Conservation (phyloP, 2,329 filamentous ascomycete genomes). For the Knufia petricola region DNA sequence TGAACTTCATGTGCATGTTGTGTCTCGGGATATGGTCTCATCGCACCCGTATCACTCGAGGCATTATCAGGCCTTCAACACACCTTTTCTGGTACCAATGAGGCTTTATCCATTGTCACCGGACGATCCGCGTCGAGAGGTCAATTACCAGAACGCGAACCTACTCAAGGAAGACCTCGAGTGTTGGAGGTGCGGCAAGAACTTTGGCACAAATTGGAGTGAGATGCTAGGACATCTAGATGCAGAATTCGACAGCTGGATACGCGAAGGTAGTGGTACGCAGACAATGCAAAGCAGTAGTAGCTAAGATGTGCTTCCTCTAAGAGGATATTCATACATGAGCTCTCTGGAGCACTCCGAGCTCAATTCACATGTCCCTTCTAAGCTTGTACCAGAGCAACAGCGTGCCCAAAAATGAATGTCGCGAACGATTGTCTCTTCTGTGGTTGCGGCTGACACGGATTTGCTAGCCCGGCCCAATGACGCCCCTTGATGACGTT, state of each 20-base stretch:
- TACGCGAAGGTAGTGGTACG: not conserved
- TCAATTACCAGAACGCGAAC: conserved; percentile 38
- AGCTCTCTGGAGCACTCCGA: no score
- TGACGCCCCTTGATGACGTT: conserved; percentile 4
- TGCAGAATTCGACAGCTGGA: conserved; percentile 68
- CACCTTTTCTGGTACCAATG: conserved; percentile 69
- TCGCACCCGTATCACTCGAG: conserved; percentile 64
- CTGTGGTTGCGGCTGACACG: no score
- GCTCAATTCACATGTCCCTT: no score
- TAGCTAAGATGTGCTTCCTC: no score
- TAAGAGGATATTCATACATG: not conserved
- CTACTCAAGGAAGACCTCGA: conserved; percentile 58
- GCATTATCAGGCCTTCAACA: conserved; percentile 88
- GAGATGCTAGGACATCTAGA: conserved; percentile 66
- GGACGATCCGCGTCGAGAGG: conserved; percentile 55
- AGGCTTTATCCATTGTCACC: conserved; percentile 66
- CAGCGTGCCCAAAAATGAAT: no score
- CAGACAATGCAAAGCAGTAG: not conserved
- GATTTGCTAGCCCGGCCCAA: not conserved
- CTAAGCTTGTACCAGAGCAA: no score
- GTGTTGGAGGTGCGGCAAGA: conserved; percentile 75
- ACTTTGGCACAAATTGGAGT: conserved; percentile 65
- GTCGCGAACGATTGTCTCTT: no score
- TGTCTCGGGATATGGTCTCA: conserved; percentile 70
- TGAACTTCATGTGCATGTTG: conserved; percentile 80